Conservation (phyloP, 2,329 filamentous ascomycete species). For the Ophiostoma perfectum region DNA sequence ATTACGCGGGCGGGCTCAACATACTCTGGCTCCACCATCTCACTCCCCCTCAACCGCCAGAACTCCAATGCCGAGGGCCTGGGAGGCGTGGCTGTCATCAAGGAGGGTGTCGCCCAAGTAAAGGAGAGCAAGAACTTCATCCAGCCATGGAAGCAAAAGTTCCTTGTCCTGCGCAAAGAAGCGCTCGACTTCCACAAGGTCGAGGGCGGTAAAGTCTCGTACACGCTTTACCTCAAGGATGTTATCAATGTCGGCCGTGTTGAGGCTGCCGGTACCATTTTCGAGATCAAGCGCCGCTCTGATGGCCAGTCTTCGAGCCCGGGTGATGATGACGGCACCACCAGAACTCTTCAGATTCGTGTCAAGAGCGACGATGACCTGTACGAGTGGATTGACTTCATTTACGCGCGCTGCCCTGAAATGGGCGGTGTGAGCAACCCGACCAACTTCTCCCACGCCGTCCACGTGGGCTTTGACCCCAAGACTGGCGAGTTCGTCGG, state of each 20-base stretch:
- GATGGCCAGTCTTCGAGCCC: conserved; percentile 65
- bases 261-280: conserved; percentile 84
- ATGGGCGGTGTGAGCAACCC: conserved; percentile 99
- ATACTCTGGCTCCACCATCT: conserved; percentile 67
- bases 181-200: conserved; percentile 92
- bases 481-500: conserved; percentile 93
- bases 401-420: conserved; percentile 91
- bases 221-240: conserved; percentile 77
- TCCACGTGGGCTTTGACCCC: conserved; percentile 96
- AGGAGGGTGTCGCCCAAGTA: conserved; percentile 75
- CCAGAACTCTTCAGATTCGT: conserved; percentile 81
- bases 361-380: conserved; percentile 95
- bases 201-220: conserved; percentile 80
- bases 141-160: conserved; percentile 83
- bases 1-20: conserved; percentile 58
- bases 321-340: conserved; percentile 71
- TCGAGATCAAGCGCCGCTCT: conserved; percentile 79
- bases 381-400: conserved; percentile 98
- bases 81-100: conserved; percentile 67
- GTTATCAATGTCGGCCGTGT: conserved; percentile 87
- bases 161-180: conserved; percentile 85
- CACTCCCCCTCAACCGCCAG: conserved; percentile 62
- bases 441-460: conserved; percentile 94
- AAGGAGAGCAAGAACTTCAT: conserved; percentile 89
- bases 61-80: conserved; percentile 55